phyloP scores from a whole-genome alignment of 495 filamentous ascomycete genomes.

The Penicillium steckii region DNA sequence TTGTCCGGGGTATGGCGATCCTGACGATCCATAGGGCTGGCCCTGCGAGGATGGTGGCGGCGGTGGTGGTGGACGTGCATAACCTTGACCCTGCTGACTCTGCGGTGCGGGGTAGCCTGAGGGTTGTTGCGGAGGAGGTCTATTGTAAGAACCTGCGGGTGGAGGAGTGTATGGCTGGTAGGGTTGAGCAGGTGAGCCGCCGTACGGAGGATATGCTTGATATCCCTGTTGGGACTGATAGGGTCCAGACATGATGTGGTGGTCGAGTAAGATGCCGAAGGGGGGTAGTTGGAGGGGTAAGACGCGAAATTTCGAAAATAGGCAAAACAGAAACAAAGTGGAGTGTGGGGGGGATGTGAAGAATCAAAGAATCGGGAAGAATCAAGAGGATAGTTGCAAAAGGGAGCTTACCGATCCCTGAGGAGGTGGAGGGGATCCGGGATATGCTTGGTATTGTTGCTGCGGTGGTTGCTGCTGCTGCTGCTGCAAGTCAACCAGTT shows the following conservation, averaged over 20 bases:
- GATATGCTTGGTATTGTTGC: constrained; percentile 44
- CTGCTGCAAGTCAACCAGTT: constrained; percentile 2
- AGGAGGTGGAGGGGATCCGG: constrained; percentile 33
- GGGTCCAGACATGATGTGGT: constrained; percentile 38
- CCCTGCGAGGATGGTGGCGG: constrained; percentile 30
- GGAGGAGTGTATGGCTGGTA: constrained; percentile 37
- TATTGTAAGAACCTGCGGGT: constrained; percentile 32
- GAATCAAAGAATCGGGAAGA: constrained; percentile 4
- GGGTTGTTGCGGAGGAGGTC: constrained; percentile 25
- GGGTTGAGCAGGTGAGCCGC: constrained; percentile 37
- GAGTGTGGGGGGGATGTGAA: constrained; percentile 7
- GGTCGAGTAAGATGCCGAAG: neutral
- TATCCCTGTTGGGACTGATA: constrained; percentile 38
- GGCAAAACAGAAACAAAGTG: constrained; percentile 12
- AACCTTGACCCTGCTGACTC: constrained; percentile 33
- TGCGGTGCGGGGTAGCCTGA: constrained; percentile 27
- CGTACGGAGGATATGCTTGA: constrained; percentile 39
- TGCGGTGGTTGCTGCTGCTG: constrained; percentile 13
- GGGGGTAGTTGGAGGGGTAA: constrained; percentile 6
- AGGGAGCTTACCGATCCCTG: constrained; percentile 41
- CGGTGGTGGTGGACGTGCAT: constrained; percentile 28
- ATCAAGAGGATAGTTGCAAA: neutral
- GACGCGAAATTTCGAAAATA: constrained; percentile 8
- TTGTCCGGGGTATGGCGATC: constrained; percentile 31
- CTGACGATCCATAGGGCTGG: constrained; percentile 37